phyloP scores from a whole-genome alignment of 768 basidiomycete genomes.

The Gymnopilus dilepis region DNA sequence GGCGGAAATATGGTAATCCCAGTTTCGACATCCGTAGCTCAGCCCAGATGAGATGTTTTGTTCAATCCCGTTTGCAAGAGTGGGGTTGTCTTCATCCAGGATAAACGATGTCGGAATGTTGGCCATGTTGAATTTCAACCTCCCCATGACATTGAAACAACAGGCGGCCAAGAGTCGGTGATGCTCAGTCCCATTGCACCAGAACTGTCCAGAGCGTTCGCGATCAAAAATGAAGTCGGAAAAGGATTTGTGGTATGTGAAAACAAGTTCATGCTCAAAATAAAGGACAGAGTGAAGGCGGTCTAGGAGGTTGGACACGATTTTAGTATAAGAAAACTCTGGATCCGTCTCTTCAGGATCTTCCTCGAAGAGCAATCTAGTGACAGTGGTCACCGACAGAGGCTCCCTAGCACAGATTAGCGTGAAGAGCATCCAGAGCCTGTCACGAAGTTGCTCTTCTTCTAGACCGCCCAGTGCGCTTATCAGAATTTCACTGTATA shows the following conservation, averaged over 20 bases:
- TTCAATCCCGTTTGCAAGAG: background rate
- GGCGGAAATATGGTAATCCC: constrained; percentile 18
- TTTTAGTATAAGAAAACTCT: background rate
- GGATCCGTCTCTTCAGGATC: no score
- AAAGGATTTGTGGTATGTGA: constrained; percentile 17
- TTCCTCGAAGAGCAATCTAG: background rate
- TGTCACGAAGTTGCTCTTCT: constrained; percentile 3
- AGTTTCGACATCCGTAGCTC: constrained; percentile 17
- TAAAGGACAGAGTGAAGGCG: constrained; percentile 17
- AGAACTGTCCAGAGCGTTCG: constrained; percentile 8
- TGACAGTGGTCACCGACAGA: background rate
- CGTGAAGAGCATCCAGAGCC: constrained; percentile 19
- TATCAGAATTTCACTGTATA: constrained; percentile 23
- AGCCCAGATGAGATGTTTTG: constrained; percentile 17
- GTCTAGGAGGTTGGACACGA: background rate
- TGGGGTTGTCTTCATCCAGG: constrained; percentile 18
- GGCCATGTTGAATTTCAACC: constrained; percentile 27
- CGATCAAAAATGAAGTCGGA: constrained; percentile 13
- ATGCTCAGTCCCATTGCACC: background rate
- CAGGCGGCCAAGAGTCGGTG: constrained; percentile 12
- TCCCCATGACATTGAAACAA: constrained; percentile 20
- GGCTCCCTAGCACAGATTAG: constrained; percentile 12
- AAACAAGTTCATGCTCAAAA: background rate
- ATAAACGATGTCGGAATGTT: constrained; percentile 24
- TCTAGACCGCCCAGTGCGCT: constrained; percentile 19